Evolutionary conservation across 1,284 basidiomycete genomes (phyloP).

Genomic region (Bondarzewia mesenterica): DNA sequence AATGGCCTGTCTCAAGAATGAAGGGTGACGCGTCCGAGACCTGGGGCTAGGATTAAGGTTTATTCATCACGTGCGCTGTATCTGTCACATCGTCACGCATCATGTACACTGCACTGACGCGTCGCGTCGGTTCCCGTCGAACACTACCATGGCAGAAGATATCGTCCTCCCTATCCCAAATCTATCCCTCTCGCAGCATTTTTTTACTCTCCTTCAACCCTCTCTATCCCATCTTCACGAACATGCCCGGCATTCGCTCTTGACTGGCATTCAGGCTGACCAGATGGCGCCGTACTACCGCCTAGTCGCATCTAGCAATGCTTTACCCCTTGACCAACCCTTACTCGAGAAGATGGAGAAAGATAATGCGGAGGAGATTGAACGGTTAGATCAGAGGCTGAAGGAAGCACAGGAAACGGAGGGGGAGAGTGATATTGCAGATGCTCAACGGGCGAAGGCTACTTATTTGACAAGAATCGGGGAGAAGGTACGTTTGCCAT

Average conservation of each 20-base stretch:
- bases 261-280: slow-evolving; percentile 81
- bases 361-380: slow-evolving; percentile 71
- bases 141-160: slow-evolving; percentile 70
- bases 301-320: slow-evolving; percentile 40
- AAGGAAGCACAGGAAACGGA: slow-evolving; percentile 86
- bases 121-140: slow-evolving; percentile 15
- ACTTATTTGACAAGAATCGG: slow-evolving; percentile 87
- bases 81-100: no score
- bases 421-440: slow-evolving; percentile 91
- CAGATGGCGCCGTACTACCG: slow-evolving; percentile 83
- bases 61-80: slow-evolving; percentile 17
- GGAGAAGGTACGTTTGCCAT: slow-evolving; percentile 60
- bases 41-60: slow-evolving; percentile 14
- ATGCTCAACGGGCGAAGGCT: slow-evolving; percentile 80
- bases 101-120: no score
- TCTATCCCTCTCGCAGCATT: slow-evolving; percentile 68
- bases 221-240: slow-evolving; percentile 58
- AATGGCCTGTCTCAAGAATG: neutral
- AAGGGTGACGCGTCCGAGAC: neutral
- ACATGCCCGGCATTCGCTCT: slow-evolving; percentile 55
- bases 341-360: slow-evolving; percentile 67
- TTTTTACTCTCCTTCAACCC: slow-evolving; percentile 65
- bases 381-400: slow-evolving; percentile 72
- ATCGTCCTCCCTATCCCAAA: slow-evolving; percentile 81
- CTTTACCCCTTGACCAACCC: slow-evolving; percentile 43